Evolutionary conservation across 2,329 filamentous ascomycete genomes (phyloP), one percentile per base, ranked within the genome.

Genomic region (Exserohilum rostratum): DNA sequence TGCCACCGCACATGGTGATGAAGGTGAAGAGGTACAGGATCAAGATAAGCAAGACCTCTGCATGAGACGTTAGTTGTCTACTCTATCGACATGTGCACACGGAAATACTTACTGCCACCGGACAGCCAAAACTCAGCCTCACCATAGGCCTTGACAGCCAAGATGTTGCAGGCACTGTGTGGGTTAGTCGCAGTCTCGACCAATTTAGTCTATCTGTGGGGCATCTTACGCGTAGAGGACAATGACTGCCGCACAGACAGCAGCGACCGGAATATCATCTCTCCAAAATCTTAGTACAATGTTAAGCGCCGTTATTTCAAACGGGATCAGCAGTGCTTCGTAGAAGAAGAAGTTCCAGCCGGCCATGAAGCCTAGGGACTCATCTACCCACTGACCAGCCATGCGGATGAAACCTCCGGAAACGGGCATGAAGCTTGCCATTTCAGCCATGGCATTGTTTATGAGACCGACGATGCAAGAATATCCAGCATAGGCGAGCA

Each of bases 361-460:
- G 27, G 77, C 77, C 69, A 80, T 80, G 64, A 88, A 87, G 30
- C 85, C 85, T 82, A 63, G 73, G 9, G 86, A 80, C n/a, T 88
- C 85, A 68, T 89, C 86, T 9, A 85, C 84, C 83, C 85, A 89
- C 61, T 85, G 78, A 25, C 85, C 85, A 4, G 85, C 85, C 65
- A 88, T 79, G 55, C 86, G 84, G 60, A 89, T 82, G 67, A 87
- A 88, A 2, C 83, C 83, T 58, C 86, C 85, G 37, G 80, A 82
- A 42, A 89, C 80, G 20, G 87, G 86, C 79, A 86, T 85, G 58
- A 82, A 83, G 33, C 80, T 79, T 27, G 78, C 82, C 86, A 89
- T 88, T 70, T 89, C 86, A 7, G 86, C 86, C 55, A 87, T 78
- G 57, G 80, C 82, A 67, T 87, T 88, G 79, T 87, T 88, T 67